Evolutionary conservation across 2,329 filamentous ascomycete species (phyloP).

Genomic region (Talaromyces piceae): DNA sequence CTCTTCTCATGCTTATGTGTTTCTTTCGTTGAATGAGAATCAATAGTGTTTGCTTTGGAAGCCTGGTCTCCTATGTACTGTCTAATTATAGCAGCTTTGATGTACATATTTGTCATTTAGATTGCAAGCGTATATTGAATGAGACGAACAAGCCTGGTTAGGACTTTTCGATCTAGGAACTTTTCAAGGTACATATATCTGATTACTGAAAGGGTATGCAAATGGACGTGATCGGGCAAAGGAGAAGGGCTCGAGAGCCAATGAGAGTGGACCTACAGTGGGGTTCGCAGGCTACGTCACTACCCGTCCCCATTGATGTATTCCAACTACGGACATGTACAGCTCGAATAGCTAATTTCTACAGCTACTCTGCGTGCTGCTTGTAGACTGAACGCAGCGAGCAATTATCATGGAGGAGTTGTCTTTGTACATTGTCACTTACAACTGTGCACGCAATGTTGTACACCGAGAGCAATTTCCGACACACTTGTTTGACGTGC

Average conservation of each 20-base stretch:
- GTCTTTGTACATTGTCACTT: conserved; percentile 72
- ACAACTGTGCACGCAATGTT: conserved; percentile 72
- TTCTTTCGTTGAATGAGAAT: neutral
- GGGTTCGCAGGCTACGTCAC: neutral
- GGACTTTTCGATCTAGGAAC: neutral
- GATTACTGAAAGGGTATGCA: no score
- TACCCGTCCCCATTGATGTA: neutral
- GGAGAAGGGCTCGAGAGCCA: neutral
- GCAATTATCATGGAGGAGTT: conserved; percentile 45
- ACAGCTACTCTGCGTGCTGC: neutral
- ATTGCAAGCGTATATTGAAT: neutral
- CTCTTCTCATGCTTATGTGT: neutral
- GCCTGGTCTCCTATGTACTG: neutral
- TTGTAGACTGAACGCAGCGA: neutral
- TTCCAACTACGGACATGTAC: neutral
- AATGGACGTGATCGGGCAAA: neutral
- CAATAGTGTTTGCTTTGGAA: neutral
- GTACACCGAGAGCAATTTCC: conserved; percentile 66
- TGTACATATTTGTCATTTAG: conserved; percentile 2
- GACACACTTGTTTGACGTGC: conserved; percentile 56
- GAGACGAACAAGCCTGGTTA: neutral
- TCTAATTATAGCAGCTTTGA: neutral
- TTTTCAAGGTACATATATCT: neutral
- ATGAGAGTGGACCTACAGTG: neutral
- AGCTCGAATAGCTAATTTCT: neutral